Percentiles rank a stretch among this genome's conserved stretches.
Evolutionary conservation across 2,329 filamentous ascomycete genomes (phyloP).

Genomic region (Sclerotinia spermophila): DNA sequence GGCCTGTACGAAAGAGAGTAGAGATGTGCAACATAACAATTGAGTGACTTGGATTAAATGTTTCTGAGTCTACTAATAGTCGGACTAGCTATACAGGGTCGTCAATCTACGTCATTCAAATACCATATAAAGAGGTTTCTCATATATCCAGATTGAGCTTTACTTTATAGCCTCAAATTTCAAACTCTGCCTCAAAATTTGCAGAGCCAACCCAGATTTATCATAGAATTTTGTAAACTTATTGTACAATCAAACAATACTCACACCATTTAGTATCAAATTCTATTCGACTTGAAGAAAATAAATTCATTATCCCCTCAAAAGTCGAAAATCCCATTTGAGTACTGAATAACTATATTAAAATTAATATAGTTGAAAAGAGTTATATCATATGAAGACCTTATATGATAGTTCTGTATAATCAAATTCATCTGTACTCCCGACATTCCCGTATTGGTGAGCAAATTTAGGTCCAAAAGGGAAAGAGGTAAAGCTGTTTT

Average conservation of each 20-base stretch:
- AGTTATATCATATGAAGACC: too few species aligned
- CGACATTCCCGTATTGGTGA: too few species aligned
- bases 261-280: not conserved
- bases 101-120: not conserved
- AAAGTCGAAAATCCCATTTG: too few species aligned
- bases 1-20: not conserved
- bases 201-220: not conserved
- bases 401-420: too few species aligned
- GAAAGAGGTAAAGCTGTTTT: too few species aligned
- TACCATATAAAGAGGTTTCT: not conserved
- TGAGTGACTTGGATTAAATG: not conserved
- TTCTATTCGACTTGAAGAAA: not conserved
- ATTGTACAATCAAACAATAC: not conserved
- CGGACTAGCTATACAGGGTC: not conserved
- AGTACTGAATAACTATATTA: too few species aligned
- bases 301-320: too few species aligned
- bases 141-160: not conserved
- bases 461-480: too few species aligned
- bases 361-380: too few species aligned
- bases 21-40: not conserved
- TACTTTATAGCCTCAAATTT: not conserved
- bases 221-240: not conserved
- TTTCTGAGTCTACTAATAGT: not conserved
- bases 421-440: too few species aligned
- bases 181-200: not conserved